These are phyloP conservation scores for Wallacemonas rigidus DNA, from an alignment of 208 protist species.

Conservation along the genomic window DNA sequence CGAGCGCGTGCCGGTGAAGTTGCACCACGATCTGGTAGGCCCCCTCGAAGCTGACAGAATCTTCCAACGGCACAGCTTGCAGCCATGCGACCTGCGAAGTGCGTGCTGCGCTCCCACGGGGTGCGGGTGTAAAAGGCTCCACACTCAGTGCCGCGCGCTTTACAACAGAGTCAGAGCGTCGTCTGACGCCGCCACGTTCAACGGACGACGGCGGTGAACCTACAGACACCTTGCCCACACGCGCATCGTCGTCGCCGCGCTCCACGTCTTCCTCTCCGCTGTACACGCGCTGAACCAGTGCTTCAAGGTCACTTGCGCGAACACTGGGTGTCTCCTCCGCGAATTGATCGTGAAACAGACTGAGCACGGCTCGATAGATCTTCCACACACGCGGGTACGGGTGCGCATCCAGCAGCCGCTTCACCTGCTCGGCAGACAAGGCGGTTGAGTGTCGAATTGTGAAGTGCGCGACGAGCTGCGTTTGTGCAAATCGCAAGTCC, in stretches of 20 bases:
- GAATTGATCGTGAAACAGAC: conserved; percentile 17
- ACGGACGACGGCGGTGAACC: no score
- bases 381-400: conserved; percentile 35
- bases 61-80: not conserved
- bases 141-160: no score
- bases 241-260: not conserved
- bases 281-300: conserved; percentile 16
- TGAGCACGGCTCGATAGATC: conserved; percentile 29
- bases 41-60: conserved; percentile 13
- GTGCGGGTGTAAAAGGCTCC: no score
- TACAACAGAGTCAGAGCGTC: no score
- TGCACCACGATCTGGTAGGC: not conserved
- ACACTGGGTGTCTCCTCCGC: not conserved
- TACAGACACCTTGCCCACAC: not conserved
- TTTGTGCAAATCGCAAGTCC: conserved; percentile 14
- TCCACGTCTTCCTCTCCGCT: not conserved
- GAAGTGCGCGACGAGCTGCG: conserved; percentile 17
- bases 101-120: no score
- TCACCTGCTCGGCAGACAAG: conserved; percentile 10
- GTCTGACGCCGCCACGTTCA: no score
- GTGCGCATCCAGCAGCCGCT: conserved; percentile 21
- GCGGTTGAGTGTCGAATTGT: conserved; percentile 10
- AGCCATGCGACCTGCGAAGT: no score
- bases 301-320: conserved; percentile 4
- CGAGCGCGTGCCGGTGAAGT: not conserved